Conservation (phyloP, 208 protist genomes). For the Acanthamoeba royreba region DNA sequence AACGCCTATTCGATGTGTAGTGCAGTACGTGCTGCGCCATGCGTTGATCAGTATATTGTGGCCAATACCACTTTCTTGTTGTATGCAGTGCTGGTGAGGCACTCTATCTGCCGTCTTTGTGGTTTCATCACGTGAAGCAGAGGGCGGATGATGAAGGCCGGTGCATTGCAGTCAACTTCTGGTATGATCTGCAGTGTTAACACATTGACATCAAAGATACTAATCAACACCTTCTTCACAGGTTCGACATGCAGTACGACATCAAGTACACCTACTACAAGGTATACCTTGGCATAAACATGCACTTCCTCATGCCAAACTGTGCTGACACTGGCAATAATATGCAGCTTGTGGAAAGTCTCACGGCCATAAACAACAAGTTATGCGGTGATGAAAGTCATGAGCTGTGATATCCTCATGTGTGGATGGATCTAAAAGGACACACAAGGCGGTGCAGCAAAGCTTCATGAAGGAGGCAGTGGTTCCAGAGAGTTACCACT, state of each 20-base stretch:
- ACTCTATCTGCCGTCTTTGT: conserved; percentile 71
- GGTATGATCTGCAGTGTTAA: neutral
- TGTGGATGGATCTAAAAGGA: too few species aligned
- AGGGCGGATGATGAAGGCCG: conserved; percentile 19
- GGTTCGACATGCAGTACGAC: conserved; percentile 50
- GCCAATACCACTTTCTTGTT: neutral
- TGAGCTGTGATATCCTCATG: too few species aligned
- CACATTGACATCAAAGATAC: neutral
- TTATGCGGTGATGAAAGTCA: too few species aligned
- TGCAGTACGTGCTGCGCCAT: neutral
- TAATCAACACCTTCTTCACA: neutral
- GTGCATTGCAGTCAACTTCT: conserved; percentile 63
- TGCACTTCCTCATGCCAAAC: too few species aligned
- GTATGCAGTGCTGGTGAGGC: conserved; percentile 63
- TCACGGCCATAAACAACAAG: too few species aligned
- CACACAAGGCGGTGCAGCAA: too few species aligned
- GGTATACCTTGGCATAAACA: neutral
- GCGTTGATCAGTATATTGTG: neutral
- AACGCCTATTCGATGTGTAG: neutral
- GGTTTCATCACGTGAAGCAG: conserved; percentile 68
- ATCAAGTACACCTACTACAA: conserved; percentile 55
- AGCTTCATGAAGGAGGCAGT: too few species aligned
- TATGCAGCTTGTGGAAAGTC: too few species aligned
- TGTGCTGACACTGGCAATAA: too few species aligned
- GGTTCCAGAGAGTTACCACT: too few species aligned